Evolutionary conservation across 208 protist species (phyloP).

Genomic region (Acanthamoeba triangularis): DNA sequence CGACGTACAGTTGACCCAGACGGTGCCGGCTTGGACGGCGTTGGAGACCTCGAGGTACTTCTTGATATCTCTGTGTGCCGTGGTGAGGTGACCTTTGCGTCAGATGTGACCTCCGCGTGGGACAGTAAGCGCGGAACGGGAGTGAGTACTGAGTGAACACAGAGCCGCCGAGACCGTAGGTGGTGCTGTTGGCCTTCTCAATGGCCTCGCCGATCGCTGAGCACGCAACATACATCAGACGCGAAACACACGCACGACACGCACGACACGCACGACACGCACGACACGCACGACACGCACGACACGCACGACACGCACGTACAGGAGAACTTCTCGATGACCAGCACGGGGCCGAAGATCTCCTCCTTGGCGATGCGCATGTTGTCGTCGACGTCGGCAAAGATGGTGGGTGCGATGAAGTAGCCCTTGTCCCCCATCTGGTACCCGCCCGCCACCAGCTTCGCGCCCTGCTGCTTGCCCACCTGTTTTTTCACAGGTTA

Average conservation of each 20-base stretch:
- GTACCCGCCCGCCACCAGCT: slow-evolving; percentile 92
- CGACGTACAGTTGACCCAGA: slow-evolving; percentile 56
- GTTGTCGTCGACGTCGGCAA: slow-evolving; percentile 92
- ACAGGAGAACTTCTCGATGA: slow-evolving; percentile 44
- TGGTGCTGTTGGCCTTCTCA: slow-evolving; percentile 93
- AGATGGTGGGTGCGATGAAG: slow-evolving; percentile 95
- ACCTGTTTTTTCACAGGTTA: background rate
- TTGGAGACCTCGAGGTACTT: background rate
- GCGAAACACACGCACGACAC: too few relatives aligned
- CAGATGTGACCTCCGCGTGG: too few relatives aligned
- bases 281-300: too few relatives aligned
- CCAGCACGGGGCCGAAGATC: slow-evolving; percentile 28
- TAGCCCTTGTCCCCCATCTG: slow-evolving; percentile 87
- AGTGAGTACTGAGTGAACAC: slow-evolving; percentile 92
- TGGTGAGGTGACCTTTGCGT: background rate
- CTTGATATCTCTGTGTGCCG: background rate
- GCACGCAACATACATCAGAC: too few relatives aligned
- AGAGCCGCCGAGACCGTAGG: slow-evolving; percentile 93
- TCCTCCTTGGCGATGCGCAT: slow-evolving; percentile 77
- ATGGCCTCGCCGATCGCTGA: slow-evolving; percentile 91
- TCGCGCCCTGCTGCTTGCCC: slow-evolving; percentile 88
- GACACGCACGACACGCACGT: background rate
- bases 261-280: too few relatives aligned
- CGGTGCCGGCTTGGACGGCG: background rate
- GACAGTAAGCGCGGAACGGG: background rate